Evolutionary conservation across 306 rosid species (phyloP).

Genomic region (Trifolium repens): DNA sequence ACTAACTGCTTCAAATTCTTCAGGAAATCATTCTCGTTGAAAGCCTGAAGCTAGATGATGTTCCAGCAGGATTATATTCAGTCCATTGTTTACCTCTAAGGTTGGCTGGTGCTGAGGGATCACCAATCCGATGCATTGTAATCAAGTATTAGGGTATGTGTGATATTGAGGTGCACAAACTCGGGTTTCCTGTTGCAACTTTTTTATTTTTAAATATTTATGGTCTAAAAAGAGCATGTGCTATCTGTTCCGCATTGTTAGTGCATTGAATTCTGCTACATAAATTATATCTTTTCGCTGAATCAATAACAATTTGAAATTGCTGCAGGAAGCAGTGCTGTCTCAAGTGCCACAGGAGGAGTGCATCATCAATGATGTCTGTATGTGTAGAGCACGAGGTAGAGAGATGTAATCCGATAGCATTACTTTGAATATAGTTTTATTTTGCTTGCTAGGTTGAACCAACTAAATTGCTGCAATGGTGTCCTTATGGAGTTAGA

Average conservation of each 20-base stretch:
- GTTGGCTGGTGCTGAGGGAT: constrained; percentile 91
- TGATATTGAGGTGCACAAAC: constrained; percentile 8
- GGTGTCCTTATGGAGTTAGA: constrained; percentile 20
- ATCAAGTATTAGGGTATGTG: constrained; percentile 51
- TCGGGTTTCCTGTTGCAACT: not conserved
- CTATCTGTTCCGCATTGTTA: constrained; percentile 21
- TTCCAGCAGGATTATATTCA: constrained; percentile 69
- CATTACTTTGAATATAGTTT: constrained; percentile 21
- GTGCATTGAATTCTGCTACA: constrained; percentile 1
- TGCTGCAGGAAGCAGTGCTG: constrained; percentile 39
- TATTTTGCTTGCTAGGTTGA: constrained; percentile 17
- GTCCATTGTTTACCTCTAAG: constrained; percentile 88
- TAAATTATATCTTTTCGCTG: not conserved
- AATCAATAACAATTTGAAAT: constrained; percentile 29
- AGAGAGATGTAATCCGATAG: constrained; percentile 25
- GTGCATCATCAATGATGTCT: constrained; percentile 18
- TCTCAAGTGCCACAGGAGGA: not conserved
- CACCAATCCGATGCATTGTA: constrained; percentile 90
- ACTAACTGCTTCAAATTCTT: constrained; percentile 39
- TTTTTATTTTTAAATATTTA: not conserved
- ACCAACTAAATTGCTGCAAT: constrained; percentile 21
- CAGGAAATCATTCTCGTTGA: constrained; percentile 94
- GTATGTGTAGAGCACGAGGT: constrained; percentile 37
- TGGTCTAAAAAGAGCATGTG: constrained; percentile 28
- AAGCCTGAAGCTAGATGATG: constrained; percentile 75